A percentile compares a stretch with the other conserved stretches of the same genome.
Evolutionary conservation across 2,329 filamentous ascomycete species (phyloP).

Genomic region (Cryoendolithus antarcticus): DNA sequence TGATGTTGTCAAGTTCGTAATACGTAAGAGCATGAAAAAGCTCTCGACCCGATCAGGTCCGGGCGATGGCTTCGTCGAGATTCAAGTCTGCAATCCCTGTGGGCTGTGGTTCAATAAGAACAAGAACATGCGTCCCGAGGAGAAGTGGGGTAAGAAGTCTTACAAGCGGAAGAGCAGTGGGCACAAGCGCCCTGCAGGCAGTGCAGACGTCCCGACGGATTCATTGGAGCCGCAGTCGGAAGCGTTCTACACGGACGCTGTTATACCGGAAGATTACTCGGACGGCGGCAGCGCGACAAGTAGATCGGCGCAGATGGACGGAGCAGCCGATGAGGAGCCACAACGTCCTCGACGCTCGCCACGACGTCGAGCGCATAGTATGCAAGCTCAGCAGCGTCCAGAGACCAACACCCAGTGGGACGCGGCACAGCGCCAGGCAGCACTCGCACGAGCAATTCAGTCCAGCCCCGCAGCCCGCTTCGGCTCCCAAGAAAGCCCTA

Average conservation of each 20-base stretch:
- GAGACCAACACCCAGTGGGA: conserved; percentile 22
- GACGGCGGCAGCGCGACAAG: conserved; percentile 1
- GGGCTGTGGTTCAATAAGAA: conserved; percentile 91
- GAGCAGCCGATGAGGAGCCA: conserved; percentile 1
- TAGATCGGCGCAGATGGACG: background rate
- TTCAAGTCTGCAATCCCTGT: conserved; percentile 86
- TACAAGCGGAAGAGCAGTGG: conserved; percentile 13
- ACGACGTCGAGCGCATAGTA: conserved; percentile 36
- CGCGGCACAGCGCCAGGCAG: conserved; percentile 18
- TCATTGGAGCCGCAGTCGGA: conserved; percentile 20
- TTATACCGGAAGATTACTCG: conserved; percentile 14
- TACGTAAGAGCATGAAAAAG: conserved; percentile 67
- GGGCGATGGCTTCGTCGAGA: conserved; percentile 47
- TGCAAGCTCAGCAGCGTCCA: conserved; percentile 26
- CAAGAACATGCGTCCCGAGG: conserved; percentile 67
- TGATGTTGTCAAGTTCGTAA: conserved; percentile 53
- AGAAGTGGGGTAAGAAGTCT: conserved; percentile 57
- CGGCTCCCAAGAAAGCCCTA: conserved; percentile 34
- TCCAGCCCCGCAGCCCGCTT: conserved; percentile 47
- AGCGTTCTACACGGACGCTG: conserved; percentile 19
- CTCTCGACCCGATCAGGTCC: conserved; percentile 14
- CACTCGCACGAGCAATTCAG: conserved; percentile 43
- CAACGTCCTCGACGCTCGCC: conserved; percentile 12
- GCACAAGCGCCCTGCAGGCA: conserved; percentile 11
- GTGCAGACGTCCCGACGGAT: conserved; percentile 13